Evolutionary conservation across 495 filamentous ascomycete species (phyloP).

Genomic region (Neurospora tetraspora): DNA sequence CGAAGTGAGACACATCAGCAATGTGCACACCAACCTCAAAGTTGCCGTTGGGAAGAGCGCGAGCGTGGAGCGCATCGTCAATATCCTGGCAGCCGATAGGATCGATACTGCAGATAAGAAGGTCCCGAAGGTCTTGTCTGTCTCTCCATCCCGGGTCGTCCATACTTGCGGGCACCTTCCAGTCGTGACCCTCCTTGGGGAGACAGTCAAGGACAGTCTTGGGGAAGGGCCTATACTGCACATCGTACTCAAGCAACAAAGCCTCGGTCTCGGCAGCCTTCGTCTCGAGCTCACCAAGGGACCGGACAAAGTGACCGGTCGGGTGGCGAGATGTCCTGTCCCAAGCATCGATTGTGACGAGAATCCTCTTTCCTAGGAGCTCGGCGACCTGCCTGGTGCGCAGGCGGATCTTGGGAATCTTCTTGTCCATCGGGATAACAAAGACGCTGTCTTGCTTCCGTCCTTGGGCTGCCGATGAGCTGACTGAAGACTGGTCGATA

Average conservation of each 20-base stretch:
- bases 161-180: conserved; percentile 70
- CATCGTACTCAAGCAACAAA: conserved; percentile 85
- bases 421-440: conserved; percentile 93
- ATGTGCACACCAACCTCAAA: conserved; percentile 98
- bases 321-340: conserved; percentile 87
- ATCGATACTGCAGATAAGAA: conserved; percentile 94
- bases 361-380: conserved; percentile 78
- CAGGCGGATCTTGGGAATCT: conserved; percentile 88
- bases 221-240: conserved; percentile 95
- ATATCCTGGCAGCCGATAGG: conserved; percentile 95
- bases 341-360: conserved; percentile 96
- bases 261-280: conserved; percentile 96
- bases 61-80: conserved; percentile 90
- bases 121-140: conserved; percentile 69
- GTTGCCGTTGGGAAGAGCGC: conserved; percentile 80
- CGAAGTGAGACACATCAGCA: conserved; percentile 95
- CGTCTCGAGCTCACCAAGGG: conserved; percentile 84
- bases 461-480: conserved; percentile 56
- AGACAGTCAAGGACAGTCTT: conserved; percentile 91
- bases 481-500: conserved; percentile 76
- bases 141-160: conserved; percentile 79
- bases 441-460: conserved; percentile 87
- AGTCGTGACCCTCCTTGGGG: conserved; percentile 84
- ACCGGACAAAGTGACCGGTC: conserved; percentile 85
- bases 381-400: conserved; percentile 83